These are phyloP conservation scores for Teratosphaeria viscida DNA, from an alignment of 2,329 filamentous ascomycete genomes.

Conservation along the genomic window DNA sequence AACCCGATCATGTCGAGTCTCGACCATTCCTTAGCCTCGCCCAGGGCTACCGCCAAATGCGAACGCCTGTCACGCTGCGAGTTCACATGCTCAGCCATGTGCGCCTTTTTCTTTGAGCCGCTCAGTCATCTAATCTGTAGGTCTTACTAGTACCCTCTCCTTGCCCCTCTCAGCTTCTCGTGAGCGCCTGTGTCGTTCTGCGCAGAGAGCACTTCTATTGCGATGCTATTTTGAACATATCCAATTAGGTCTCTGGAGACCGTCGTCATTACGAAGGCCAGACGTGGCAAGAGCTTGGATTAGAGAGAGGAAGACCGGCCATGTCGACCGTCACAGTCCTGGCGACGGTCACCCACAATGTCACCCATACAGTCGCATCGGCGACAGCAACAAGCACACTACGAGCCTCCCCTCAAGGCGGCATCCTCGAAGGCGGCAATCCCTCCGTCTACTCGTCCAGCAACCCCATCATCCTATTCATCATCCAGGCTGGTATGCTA, in stretches of 20 bases:
- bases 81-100: background rate
- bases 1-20: background rate
- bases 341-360: conserved; percentile 9
- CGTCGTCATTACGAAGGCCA: background rate
- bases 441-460: conserved; percentile 58
- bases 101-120: background rate
- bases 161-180: background rate
- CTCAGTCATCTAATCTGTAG: background rate
- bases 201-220: background rate
- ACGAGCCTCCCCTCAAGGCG: conserved; percentile 47
- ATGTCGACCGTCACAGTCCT: conserved; percentile 14
- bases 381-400: conserved; percentile 18
- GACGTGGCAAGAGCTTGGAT: background rate
- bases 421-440: conserved; percentile 61
- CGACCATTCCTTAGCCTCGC: background rate
- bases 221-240: background rate
- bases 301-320: background rate
- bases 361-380: conserved; percentile 15
- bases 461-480: conserved; percentile 65
- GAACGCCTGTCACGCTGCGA: background rate
- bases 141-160: background rate
- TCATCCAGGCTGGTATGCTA: conserved; percentile 50
- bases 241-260: background rate
- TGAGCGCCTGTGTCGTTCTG: background rate
- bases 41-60: background rate